Base-by-base conservation (phyloP, 208 protist genomes). In the Acanthamoeba triangularis region DNA sequence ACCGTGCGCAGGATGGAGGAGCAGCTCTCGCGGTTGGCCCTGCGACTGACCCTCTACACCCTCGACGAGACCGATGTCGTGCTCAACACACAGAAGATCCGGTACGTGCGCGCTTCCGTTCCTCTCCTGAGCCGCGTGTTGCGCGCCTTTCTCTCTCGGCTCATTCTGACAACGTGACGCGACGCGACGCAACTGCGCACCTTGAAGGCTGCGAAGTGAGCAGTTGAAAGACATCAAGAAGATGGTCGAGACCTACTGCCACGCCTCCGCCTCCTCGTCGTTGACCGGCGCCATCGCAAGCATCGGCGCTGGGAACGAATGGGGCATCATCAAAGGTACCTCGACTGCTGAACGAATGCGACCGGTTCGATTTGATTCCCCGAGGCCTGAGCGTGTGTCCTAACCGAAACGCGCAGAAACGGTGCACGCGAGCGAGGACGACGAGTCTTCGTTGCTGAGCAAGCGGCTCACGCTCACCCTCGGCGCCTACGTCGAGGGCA, bases 11-110 rank as follows among this genome's bases (percentile, higher is more conserved):
- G 59, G 13, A 91, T 91, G 84, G 84, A 91, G 41, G 84, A 91
- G 84, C 49, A 91, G n/a, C 44, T 91, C 10, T 4, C 35, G 67
- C 59, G 65, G 8, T 63, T 94, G 28, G 65, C 35, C 61, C 67
- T 94, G 56, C 90, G 90, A 2, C 67, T 94, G 11, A 94, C 63
- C 10, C 90, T 94, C 56, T 94, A 94, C 44, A 94, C 90, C 5
- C 67, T 94, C 44, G 63, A 94, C 44, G 90, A 94, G 28, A 78
- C 90, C 41, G 90, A 94, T 20, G 90, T 94, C 25, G 65, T 94
- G 35, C 65, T 94, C 63, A 78, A 94, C 90, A 94, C 90, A 20
- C 56, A 94, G 44, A 72, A 61, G 35, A 72, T 94, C 10, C 6
- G 63, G 87, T 54, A 33, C 41, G 25, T 4, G 3, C 28, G 13